phyloP scores from a whole-genome alignment of 2,329 filamentous ascomycete species.

The Beauveria australis region DNA sequence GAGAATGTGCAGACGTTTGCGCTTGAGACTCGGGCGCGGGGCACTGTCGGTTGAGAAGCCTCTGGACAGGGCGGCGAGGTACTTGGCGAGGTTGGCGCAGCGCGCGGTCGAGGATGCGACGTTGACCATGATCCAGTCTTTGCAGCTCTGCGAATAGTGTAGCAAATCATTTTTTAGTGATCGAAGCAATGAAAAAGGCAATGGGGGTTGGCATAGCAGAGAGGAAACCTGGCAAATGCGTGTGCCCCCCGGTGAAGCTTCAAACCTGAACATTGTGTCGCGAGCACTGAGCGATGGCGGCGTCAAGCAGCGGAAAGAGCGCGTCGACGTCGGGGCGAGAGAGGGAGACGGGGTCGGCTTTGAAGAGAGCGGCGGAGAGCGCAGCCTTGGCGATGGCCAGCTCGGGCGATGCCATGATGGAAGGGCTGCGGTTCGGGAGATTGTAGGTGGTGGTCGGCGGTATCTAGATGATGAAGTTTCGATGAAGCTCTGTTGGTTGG shows the following conservation, averaged over 20 bases:
- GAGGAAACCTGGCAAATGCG: neutral
- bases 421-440: neutral
- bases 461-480: neutral
- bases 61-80: slow-evolving; percentile 60
- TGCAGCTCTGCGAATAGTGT: slow-evolving; percentile 64
- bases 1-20: slow-evolving; percentile 66
- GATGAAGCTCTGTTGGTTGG: neutral
- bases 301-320: slow-evolving; percentile 59
- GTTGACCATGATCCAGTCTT: slow-evolving; percentile 72
- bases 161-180: slow-evolving; percentile 8
- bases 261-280: slow-evolving; percentile 84
- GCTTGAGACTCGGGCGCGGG: slow-evolving; percentile 46
- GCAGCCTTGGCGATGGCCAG: slow-evolving; percentile 72
- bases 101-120: slow-evolving; percentile 60
- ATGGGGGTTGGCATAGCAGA: neutral
- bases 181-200: neutral
- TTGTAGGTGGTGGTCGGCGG: neutral
- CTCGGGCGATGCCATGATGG: slow-evolving; percentile 55
- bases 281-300: slow-evolving; percentile 63
- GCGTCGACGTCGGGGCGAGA: slow-evolving; percentile 60
- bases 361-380: slow-evolving; percentile 65
- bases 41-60: slow-evolving; percentile 21
- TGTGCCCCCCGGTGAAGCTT: slow-evolving; percentile 21
- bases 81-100: slow-evolving; percentile 63
- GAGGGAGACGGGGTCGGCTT: slow-evolving; percentile 63